Conservation (phyloP, 140 eudicot species). For the Oenanthe javanica region DNA sequence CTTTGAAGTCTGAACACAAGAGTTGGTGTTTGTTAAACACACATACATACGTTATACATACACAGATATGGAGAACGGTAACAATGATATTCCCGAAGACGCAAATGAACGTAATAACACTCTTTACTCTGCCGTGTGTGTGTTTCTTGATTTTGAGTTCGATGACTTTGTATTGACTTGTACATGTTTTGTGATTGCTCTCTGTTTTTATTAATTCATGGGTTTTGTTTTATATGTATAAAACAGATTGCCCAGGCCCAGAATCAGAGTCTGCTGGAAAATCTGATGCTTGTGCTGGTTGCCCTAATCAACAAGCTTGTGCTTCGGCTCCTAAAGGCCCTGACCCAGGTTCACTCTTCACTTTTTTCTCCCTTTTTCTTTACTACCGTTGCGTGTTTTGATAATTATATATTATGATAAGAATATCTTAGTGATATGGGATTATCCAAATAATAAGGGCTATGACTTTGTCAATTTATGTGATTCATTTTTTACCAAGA, state of each 20-base stretch:
- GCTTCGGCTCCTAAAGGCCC: constrained; percentile 98
- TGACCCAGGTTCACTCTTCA: constrained; percentile 52
- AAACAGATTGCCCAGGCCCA: constrained; percentile 85
- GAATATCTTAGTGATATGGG: neutral
- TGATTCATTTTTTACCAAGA: neutral
- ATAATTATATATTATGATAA: neutral
- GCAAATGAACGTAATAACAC: neutral
- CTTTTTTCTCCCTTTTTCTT: too few relatives aligned
- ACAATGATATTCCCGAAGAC: neutral
- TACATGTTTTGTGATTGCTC: neutral
- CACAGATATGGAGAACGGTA: neutral
- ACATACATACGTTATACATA: neutral
- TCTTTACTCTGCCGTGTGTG: neutral
- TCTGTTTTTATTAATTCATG: neutral
- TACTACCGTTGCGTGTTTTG: too few relatives aligned
- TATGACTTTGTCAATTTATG: neutral
- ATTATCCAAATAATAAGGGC: neutral
- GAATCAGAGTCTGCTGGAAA: constrained; percentile 81
- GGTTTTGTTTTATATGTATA: neutral
- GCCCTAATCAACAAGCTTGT: constrained; percentile 90
- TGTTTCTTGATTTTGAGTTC: neutral
- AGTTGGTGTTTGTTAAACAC: too few relatives aligned
- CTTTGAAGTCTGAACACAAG: neutral
- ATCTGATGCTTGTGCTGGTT: constrained; percentile 70
- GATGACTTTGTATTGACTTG: neutral